A percentile compares a stretch with the other conserved stretches of the same genome.
Conservation (phyloP, 2,329 filamentous ascomycete genomes). For the Claviceps monticola region DNA sequence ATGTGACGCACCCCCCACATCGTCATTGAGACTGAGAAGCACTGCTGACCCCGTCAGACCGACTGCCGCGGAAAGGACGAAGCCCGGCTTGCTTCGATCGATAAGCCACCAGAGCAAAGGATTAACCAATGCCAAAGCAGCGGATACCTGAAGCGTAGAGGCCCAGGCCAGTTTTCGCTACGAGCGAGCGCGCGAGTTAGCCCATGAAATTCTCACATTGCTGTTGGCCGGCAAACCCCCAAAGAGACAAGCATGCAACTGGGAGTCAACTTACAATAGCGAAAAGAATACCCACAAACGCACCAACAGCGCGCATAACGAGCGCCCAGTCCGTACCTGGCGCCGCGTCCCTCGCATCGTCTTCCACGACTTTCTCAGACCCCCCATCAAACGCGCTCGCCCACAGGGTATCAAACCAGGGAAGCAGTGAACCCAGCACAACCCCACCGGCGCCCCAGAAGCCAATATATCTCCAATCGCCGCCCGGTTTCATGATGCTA, state of each 20-base stretch:
- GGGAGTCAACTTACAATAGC: conserved; percentile 53
- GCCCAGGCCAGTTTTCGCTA: conserved; percentile 86
- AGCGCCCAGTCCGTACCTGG: conserved; percentile 59
- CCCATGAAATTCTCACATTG: too few relatives aligned
- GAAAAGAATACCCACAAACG: conserved; percentile 47
- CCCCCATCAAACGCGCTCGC: conserved; percentile 35
- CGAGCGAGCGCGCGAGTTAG: too few relatives aligned
- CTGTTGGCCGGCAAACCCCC: too few relatives aligned
- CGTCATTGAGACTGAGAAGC: conserved; percentile 61
- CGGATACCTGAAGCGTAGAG: conserved; percentile 82
- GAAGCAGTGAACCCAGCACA: conserved; percentile 62
- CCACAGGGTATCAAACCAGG: conserved; percentile 72
- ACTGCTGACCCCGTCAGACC: conserved; percentile 61
- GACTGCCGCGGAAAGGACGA: conserved; percentile 63
- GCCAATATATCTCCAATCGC: conserved; percentile 52
- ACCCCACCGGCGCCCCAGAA: conserved; percentile 78
- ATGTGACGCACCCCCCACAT: conserved; percentile 59
- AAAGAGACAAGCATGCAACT: neutral
- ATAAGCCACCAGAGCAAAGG: conserved; percentile 93
- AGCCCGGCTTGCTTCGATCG: conserved; percentile 75
- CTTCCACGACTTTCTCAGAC: conserved; percentile 14
- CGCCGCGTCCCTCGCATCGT: conserved; percentile 20
- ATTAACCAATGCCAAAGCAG: conserved; percentile 81
- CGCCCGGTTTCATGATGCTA: conserved; percentile 24
- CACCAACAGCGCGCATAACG: conserved; percentile 42